phyloP scores from a whole-genome alignment of 169 alveolate genomes.

The Theileria orientalis region DNA sequence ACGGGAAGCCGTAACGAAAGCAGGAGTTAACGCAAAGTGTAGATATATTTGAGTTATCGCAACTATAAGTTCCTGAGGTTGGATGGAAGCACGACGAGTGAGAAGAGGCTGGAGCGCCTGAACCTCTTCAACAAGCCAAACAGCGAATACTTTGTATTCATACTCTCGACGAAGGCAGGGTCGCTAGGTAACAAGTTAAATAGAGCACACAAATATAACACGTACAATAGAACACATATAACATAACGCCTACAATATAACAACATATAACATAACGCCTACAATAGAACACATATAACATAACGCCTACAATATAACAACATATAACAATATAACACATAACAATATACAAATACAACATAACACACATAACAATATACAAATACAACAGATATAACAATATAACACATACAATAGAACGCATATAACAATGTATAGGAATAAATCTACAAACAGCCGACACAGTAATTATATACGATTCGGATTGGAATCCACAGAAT shows the following conservation, averaged over 20 bases:
- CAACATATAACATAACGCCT: too few species aligned
- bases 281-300: too few species aligned
- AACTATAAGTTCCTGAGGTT: conserved; percentile 89
- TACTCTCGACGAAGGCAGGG: conserved; percentile 94
- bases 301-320: too few species aligned
- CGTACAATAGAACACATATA: too few species aligned
- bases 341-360: too few species aligned
- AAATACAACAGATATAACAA: conserved; percentile 85
- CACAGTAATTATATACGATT: conserved; percentile 94
- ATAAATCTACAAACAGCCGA: conserved; percentile 94
- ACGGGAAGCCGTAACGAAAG: conserved; percentile 70
- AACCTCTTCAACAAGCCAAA: conserved; percentile 83
- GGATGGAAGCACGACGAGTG: conserved; percentile 93
- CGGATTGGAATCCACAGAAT: conserved; percentile 95
- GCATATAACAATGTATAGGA: conserved; percentile 60
- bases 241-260: too few species aligned
- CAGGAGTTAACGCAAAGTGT: conserved; percentile 46
- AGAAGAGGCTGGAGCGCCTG: conserved; percentile 88
- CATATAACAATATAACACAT: too few species aligned
- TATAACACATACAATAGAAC: conserved; percentile 87
- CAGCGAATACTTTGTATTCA: conserved; percentile 85
- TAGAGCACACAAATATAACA: too few species aligned
- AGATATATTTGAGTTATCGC: conserved; percentile 84
- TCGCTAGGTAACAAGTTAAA: conserved; percentile 89
- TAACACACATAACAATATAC: too few species aligned